Base-by-base conservation (phyloP, 2,329 filamentous ascomycete genomes). In the Fusarium sp. region DNA sequence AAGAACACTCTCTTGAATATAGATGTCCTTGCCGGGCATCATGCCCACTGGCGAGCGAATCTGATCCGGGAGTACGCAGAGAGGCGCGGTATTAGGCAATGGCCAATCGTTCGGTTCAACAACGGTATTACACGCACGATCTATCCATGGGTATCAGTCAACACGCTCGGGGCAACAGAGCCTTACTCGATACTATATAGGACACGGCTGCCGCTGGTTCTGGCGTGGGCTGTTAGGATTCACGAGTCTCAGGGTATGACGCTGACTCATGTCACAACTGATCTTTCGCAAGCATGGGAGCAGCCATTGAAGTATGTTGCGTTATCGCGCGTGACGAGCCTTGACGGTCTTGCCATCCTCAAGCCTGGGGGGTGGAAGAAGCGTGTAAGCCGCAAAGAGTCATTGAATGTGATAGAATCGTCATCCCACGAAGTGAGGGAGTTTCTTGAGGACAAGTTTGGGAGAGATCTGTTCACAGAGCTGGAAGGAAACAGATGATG, bases 211-310 rank as follows among this genome's bases (percentile, higher is more conserved):
- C 91, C 90, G 0, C 82, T 92, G 0, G 80, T 85, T 3, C 83
- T 89, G 0, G 90, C 87, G 0, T 92, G 90, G 88, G 90, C 90
- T 0, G 86, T 91, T 75, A 92, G 87, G 0, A 87, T 91, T 5
- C 90, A 92, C 78, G 91, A 90, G 78, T 85, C 85, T 8, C 89
- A 92, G 80, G 89, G 90, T 7, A 88, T 91, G 84, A 91, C 90
- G 4, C 81, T 93, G 8, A 86, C 91, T 26, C 84, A 85, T 8
- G 89, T 90, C 5, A 83, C 86, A 4, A 88, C 92, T 4, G 81
- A 92, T 74, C 78, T 92, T 9, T 77, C 79, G 2, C 79, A 80
- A 12, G 84, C 84, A 0, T 92, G 91, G 73, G 87, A 88, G 66
- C 82, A 85, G 41, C 88, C 89, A 1, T 89, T 91, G 80, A 86